Percentiles rank a stretch among this genome's conserved stretches.
phyloP scores from a whole-genome alignment of 208 protist species.

The Acanthamoeba healyi region DNA sequence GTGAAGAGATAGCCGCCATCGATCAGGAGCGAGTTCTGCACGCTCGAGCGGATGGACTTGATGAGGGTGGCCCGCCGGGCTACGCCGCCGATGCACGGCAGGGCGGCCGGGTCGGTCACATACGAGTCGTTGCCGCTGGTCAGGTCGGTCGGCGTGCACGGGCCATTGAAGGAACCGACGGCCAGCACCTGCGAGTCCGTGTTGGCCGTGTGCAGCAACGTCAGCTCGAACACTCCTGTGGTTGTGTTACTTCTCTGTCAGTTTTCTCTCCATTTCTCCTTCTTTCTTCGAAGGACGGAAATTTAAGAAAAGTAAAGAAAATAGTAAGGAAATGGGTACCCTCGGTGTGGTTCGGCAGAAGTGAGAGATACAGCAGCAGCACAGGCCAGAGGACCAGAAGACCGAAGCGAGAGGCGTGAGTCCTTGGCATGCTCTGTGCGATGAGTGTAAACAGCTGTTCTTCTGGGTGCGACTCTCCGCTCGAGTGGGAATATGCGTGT shows the following conservation, averaged over 20 bases:
- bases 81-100: neutral
- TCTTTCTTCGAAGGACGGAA: too few relatives aligned
- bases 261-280: neutral
- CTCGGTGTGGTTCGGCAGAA: too few relatives aligned
- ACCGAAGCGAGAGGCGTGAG: too few relatives aligned
- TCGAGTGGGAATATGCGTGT: too few relatives aligned
- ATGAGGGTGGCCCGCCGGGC: neutral
- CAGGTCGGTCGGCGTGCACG: neutral
- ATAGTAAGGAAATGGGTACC: too few relatives aligned
- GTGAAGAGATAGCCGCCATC: constrained; percentile 16
- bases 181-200: constrained; percentile 37
- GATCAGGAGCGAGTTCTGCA: constrained; percentile 6
- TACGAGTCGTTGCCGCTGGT: constrained; percentile 1
- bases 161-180: neutral
- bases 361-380: too few relatives aligned
- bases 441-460: too few relatives aligned
- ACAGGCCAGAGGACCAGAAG: too few relatives aligned
- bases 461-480: too few relatives aligned
- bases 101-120: neutral
- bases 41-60: neutral
- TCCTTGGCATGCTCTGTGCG: too few relatives aligned
- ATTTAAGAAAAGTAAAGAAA: too few relatives aligned
- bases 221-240: neutral
- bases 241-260: neutral
- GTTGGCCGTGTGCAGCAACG: constrained; percentile 8